Evolutionary conservation across 352 stramenopile species (phyloP).

Genomic region (Phytophthora ramorum): DNA sequence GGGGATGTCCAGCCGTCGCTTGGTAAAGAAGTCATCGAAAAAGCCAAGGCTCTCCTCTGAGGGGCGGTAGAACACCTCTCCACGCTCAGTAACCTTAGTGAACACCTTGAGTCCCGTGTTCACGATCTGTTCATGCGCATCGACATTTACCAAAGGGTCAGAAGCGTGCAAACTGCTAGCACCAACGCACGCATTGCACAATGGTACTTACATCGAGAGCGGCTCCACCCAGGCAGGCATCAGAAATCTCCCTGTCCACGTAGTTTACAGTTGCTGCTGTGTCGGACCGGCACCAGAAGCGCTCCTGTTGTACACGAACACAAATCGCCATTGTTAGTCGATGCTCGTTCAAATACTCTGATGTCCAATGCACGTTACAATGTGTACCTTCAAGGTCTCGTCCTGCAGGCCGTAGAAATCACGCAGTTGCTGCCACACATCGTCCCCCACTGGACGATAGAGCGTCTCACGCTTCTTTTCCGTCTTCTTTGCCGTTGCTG

Average conservation of each 20-base stretch:
- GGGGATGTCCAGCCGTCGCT: slow-evolving; percentile 64
- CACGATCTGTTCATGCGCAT: slow-evolving; percentile 72
- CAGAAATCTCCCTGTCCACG: slow-evolving; percentile 72
- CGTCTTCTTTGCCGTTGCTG: slow-evolving; percentile 13
- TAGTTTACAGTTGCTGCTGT: slow-evolving; percentile 81
- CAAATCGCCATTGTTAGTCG: slow-evolving; percentile 8
- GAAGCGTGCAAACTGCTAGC: background rate
- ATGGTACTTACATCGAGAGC: slow-evolving; percentile 60
- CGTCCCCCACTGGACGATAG: slow-evolving; percentile 70
- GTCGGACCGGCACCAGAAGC: slow-evolving; percentile 84
- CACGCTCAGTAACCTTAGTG: slow-evolving; percentile 72
- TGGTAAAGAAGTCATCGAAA: slow-evolving; percentile 89
- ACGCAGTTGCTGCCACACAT: slow-evolving; percentile 63
- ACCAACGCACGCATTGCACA: background rate
- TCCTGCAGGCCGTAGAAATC: slow-evolving; percentile 76
- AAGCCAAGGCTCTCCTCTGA: slow-evolving; percentile 89
- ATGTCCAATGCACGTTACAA: background rate
- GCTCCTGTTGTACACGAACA: slow-evolving; percentile 22
- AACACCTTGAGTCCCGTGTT: slow-evolving; percentile 93
- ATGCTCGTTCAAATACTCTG: background rate
- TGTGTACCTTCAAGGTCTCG: slow-evolving; percentile 50
- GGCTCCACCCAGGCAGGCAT: slow-evolving; percentile 70
- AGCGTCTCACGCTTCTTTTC: slow-evolving; percentile 71
- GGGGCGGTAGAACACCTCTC: slow-evolving; percentile 83
- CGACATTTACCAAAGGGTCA: background rate